Evolutionary conservation across 2,329 filamentous ascomycete species (phyloP).

Genomic region (Ophiostoma australiae): DNA sequence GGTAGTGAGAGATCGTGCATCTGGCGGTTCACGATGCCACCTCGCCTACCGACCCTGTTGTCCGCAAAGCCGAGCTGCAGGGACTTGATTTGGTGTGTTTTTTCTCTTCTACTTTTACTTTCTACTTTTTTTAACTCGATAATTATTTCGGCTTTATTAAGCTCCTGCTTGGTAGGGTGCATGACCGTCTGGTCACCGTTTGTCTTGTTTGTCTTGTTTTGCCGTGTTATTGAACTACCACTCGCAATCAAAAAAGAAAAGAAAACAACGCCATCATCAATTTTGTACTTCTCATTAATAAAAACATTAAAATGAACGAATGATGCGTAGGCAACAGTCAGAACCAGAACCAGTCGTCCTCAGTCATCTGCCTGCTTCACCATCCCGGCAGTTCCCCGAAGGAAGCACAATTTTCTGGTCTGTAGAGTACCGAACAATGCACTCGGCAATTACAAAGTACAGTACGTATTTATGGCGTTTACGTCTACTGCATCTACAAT

Average conservation of each 20-base stretch:
- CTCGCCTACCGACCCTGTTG: background rate
- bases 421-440: no score
- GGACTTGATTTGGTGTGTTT: background rate
- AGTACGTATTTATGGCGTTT: no score
- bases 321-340: background rate
- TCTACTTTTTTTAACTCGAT: background rate
- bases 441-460: background rate
- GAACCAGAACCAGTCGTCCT: background rate
- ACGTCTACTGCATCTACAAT: background rate
- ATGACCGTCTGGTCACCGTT: no score
- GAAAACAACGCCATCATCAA: background rate
- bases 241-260: background rate
- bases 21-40: conserved; percentile 1
- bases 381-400: no score
- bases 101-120: no score
- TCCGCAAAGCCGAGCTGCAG: background rate
- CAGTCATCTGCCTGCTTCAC: background rate
- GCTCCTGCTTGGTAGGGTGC: no score
- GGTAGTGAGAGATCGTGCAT: background rate
- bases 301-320: background rate
- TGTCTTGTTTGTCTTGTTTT: no score
- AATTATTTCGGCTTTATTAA: background rate
- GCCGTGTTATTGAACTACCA: no score
- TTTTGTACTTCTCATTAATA: background rate
- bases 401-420: no score